Evolutionary conservation across 495 filamentous ascomycete genomes (phyloP).

Genomic region (Pyronema domesticum): DNA sequence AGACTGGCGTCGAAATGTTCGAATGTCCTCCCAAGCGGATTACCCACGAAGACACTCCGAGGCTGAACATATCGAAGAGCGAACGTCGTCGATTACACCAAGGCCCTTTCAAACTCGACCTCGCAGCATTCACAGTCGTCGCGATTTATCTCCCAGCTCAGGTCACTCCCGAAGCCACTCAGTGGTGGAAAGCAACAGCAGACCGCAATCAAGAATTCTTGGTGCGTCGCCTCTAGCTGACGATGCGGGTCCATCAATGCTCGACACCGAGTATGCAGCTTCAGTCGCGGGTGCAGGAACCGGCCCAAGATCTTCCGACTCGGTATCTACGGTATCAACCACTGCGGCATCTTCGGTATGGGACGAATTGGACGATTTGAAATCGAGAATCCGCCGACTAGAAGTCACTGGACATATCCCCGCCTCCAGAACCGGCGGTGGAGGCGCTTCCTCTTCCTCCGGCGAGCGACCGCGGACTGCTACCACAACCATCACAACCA

Average conservation of each 20-base stretch:
- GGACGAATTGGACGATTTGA: slow-evolving; percentile 94
- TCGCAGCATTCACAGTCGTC: slow-evolving; percentile 14
- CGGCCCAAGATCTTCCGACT: slow-evolving; percentile 33
- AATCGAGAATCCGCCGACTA: slow-evolving; percentile 80
- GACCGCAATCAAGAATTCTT: slow-evolving; percentile 8
- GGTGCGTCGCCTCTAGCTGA: slow-evolving; percentile 13
- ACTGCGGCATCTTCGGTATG: slow-evolving; percentile 84
- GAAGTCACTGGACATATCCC: slow-evolving; percentile 80
- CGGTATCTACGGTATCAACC: slow-evolving; percentile 69
- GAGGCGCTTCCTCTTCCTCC: slow-evolving; percentile 50
- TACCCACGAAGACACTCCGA: slow-evolving; percentile 20
- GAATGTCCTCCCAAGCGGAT: slow-evolving; percentile 6
- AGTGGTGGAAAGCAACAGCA: slow-evolving; percentile 15
- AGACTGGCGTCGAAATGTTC: neutral
- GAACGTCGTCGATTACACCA: slow-evolving; percentile 10
- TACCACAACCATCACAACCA: slow-evolving; percentile 79
- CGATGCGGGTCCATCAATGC: neutral
- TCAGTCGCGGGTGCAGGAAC: neutral
- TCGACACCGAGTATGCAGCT: neutral
- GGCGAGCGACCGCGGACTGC: slow-evolving; percentile 77
- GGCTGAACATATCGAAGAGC: slow-evolving; percentile 11
- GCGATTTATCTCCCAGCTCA: slow-evolving; percentile 14
- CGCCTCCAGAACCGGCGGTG: slow-evolving; percentile 24
- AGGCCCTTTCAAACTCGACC: slow-evolving; percentile 16
- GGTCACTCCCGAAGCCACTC: slow-evolving; percentile 18